phyloP scores from a whole-genome alignment of 1,139 yeast genomes.

The Debaryomyces sp. region DNA sequence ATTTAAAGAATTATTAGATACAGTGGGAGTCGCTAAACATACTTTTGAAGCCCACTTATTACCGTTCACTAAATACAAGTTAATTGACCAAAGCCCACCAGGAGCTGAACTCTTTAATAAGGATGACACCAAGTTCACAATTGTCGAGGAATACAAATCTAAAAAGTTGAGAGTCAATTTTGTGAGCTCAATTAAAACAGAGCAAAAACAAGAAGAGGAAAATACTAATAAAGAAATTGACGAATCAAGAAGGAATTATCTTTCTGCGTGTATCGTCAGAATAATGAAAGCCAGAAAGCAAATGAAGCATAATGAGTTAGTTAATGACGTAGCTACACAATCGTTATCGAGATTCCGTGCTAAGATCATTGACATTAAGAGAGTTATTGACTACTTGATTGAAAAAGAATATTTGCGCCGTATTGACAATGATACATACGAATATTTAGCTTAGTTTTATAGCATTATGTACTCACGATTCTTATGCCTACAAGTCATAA shows the following conservation, averaged over 20 bases:
- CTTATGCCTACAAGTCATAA: background rate
- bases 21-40: slow-evolving; percentile 68
- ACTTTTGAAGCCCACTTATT: slow-evolving; percentile 73
- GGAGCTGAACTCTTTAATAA: slow-evolving; percentile 50
- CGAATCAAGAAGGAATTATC: slow-evolving; percentile 81
- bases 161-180: slow-evolving; percentile 85
- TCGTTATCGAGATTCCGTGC: slow-evolving; percentile 86
- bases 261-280: slow-evolving; percentile 93
- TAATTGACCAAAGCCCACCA: slow-evolving; percentile 66
- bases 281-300: slow-evolving; percentile 93
- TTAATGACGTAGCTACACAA: slow-evolving; percentile 88
- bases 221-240: slow-evolving; percentile 85
- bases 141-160: slow-evolving; percentile 82
- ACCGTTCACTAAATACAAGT: slow-evolving; percentile 78
- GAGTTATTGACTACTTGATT: slow-evolving; percentile 81
- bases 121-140: slow-evolving; percentile 64
- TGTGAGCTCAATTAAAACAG: slow-evolving; percentile 79
- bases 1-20: slow-evolving; percentile 60
- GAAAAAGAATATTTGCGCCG: slow-evolving; percentile 87
- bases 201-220: slow-evolving; percentile 73
- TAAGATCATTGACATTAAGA: slow-evolving; percentile 80
- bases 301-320: slow-evolving; percentile 75
- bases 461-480: slow-evolving; percentile 2
- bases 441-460: slow-evolving; percentile 64
- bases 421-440: slow-evolving; percentile 72